Base-by-base conservation (phyloP, 352 stramenopile species). In the Pythium graminicola region DNA sequence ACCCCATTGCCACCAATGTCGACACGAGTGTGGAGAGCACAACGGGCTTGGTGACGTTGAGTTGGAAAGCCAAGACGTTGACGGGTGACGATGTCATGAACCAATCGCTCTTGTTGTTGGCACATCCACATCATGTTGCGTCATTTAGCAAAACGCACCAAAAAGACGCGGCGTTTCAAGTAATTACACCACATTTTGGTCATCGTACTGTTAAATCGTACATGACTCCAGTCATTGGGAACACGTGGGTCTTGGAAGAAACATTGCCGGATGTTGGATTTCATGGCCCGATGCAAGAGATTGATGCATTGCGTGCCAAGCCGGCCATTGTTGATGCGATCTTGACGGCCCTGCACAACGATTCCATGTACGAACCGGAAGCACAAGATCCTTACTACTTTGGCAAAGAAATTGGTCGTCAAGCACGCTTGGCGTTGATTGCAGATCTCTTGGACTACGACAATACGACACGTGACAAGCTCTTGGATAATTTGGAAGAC, bases 191-290 rank as follows among this genome's bases (percentile, higher is more conserved):
- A 31, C 41, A 52, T 23, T 69, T 87, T 43, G 77, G 76, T 42
- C 69, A 90, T 50, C 77, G 76, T 28, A 89, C 78, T 1, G 38
- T 92, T 35, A 94, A 94, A 60, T 89, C 79, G 13, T 76, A 73
- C 22, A 90, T 92, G 79, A 57, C 67, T 24, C 80, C 76, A 26
- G 69, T 91, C 16, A 65, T 74, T 14, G 83, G 83, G 14, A 54
- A 64, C 8, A 57, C 70, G 39, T 94, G 83, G 83, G 47, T 72
- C 32, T 72, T 93, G 67, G 65, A 72, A 26, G 81, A 93, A 52
- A 55, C 56, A 13, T 51, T 93, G 22, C 67, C 69, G 2, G 39
- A 61, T 9, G 65, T 89, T 6, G 72, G 78, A 41, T 93, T 76
- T 76, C 74, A 85, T 52, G 89, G 81, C 48, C 67, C 55, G 3